Percentiles rank a stretch among this genome's conserved stretches.
Evolutionary conservation across 495 filamentous ascomycete genomes (phyloP).

Genomic region (Aspergillus baeticus): DNA sequence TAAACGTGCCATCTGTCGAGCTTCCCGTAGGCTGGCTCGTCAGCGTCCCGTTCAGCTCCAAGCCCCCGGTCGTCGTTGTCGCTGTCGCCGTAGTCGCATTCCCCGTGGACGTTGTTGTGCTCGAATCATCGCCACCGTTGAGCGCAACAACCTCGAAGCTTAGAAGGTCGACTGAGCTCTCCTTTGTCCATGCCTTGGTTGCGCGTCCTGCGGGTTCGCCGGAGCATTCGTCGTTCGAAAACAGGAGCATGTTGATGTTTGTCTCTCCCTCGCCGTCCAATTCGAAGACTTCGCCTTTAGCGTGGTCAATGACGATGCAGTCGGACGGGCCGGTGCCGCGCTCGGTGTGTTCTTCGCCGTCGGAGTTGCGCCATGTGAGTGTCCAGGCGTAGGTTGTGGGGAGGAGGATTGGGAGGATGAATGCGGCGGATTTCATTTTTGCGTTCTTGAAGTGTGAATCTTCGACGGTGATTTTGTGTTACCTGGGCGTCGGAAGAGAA

Average conservation of each 20-base stretch:
- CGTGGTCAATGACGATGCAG: constrained; percentile 22
- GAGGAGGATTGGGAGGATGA: constrained; percentile 10
- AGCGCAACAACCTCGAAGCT: constrained; percentile 21
- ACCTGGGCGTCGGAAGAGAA: too few relatives aligned
- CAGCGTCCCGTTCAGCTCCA: background rate
- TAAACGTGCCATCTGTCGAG: background rate
- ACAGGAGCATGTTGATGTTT: constrained; percentile 26
- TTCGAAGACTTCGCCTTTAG: constrained; percentile 19
- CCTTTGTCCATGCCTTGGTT: constrained; percentile 17
- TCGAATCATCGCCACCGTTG: background rate
- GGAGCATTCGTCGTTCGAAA: constrained; percentile 16
- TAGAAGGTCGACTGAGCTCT: constrained; percentile 10
- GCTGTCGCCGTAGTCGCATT: background rate
- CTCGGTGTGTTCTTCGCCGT: constrained; percentile 10
- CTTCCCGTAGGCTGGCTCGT: background rate
- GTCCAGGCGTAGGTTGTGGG: constrained; percentile 19
- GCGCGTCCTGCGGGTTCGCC: constrained; percentile 18
- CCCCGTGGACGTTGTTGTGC: background rate
- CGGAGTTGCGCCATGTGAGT: constrained; percentile 20
- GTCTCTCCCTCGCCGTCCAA: constrained; percentile 16
- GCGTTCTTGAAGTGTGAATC: background rate
- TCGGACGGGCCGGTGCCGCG: constrained; percentile 17
- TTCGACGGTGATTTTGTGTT: background rate
- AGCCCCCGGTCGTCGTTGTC: background rate
- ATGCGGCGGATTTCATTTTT: constrained; percentile 19